A percentile compares a stretch with the other conserved stretches of the same genome.
Evolutionary conservation across 176 grass and related monocot genomes (phyloP).

Genomic region (Oryza punctata): DNA sequence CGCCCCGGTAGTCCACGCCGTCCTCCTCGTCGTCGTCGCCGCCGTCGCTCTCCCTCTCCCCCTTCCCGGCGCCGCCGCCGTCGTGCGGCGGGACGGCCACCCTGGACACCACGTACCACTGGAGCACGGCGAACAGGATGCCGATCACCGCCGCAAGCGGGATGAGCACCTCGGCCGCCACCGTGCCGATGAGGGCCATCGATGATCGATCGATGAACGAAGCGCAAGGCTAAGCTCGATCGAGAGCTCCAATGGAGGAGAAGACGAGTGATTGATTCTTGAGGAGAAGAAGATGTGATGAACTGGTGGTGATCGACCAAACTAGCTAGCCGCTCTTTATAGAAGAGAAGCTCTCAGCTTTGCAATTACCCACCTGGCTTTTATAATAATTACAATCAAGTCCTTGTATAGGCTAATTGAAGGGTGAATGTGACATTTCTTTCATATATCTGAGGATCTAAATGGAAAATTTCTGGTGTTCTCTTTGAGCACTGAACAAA

Average conservation of each 20-base stretch:
- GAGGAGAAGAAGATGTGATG: not conserved
- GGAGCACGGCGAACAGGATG: conserved; percentile 58
- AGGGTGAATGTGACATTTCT: not conserved
- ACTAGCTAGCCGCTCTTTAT: not conserved
- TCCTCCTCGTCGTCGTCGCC: conserved; percentile 30
- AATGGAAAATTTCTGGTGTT: not conserved
- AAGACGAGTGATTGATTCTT: not conserved
- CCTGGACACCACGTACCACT: conserved; percentile 65
- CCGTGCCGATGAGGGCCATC: conserved; percentile 49
- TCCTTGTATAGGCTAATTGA: not conserved
- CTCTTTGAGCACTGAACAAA: not conserved
- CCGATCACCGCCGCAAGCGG: conserved; percentile 52
- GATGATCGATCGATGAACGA: not conserved
- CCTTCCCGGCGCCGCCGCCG: not conserved
- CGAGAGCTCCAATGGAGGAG: not conserved
- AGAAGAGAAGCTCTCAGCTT: not conserved
- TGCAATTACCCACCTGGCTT: not conserved
- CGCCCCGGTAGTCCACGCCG: not conserved
- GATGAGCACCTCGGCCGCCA: conserved; percentile 45
- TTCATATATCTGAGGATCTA: not conserved
- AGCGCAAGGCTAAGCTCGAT: not conserved
- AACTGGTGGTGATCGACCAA: not conserved
- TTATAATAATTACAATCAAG: not conserved
- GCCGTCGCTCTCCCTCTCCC: not conserved
- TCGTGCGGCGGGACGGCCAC: conserved; percentile 29